Evolutionary conservation across 129 eudicot species (phyloP).

Genomic region (Helianthus tuberosus): DNA sequence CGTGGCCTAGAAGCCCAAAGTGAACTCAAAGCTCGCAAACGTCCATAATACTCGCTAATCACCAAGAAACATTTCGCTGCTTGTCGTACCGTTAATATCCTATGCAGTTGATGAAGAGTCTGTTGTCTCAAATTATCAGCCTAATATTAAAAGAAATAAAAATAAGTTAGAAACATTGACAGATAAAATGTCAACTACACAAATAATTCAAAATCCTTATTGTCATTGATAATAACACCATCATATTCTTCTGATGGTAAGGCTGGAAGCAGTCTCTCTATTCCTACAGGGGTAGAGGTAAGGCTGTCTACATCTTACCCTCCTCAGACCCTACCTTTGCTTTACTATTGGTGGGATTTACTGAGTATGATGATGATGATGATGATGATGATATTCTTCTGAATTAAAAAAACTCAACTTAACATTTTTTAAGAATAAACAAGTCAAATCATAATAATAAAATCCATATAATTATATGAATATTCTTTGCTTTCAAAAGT

Average conservation of each 20-base stretch:
- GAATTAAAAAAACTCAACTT: background rate
- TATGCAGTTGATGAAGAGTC: constrained; percentile 83
- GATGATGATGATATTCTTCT: background rate
- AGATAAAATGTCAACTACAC: background rate
- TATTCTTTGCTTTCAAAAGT: too few relatives aligned
- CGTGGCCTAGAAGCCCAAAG: constrained; percentile 95
- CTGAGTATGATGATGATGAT: too few relatives aligned
- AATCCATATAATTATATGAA: background rate
- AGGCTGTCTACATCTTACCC: too few relatives aligned
- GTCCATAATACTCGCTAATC: constrained; percentile 88
- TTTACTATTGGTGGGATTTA: too few relatives aligned
- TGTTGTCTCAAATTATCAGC: constrained; percentile 96
- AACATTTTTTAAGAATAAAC: background rate
- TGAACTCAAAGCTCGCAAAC: constrained; percentile 86
- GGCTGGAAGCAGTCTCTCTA: too few relatives aligned
- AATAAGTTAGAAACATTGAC: background rate
- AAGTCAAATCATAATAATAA: background rate
- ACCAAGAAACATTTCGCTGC: constrained; percentile 88
- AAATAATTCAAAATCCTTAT: background rate
- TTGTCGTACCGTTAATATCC: constrained; percentile 86
- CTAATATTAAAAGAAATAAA: constrained; percentile 29
- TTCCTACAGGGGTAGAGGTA: too few relatives aligned
- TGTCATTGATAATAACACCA: background rate
- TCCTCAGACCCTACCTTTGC: too few relatives aligned
- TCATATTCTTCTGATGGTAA: background rate